phyloP scores from a whole-genome alignment of 331 rosid species.

The Phaseolus coccineus region DNA sequence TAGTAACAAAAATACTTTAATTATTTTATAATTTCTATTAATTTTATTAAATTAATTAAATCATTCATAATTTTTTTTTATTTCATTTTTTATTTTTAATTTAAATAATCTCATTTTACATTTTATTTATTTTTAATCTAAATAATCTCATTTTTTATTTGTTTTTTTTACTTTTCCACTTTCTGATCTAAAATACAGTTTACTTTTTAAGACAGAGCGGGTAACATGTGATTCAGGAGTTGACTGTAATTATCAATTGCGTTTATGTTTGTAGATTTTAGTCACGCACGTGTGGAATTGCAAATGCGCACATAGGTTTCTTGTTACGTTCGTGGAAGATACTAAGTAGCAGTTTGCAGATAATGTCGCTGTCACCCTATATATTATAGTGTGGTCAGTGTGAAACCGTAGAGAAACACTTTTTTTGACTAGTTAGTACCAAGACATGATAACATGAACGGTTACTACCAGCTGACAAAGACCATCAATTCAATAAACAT shows the following conservation, averaged over 20 bases:
- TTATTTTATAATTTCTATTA: too few relatives aligned
- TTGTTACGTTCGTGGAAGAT: slow-evolving; percentile 3
- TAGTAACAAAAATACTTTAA: too few relatives aligned
- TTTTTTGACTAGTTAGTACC: neutral
- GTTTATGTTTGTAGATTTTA: neutral
- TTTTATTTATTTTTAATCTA: too few relatives aligned
- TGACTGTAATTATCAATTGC: neutral
- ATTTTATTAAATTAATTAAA: too few relatives aligned
- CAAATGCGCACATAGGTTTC: neutral
- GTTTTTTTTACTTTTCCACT: too few relatives aligned
- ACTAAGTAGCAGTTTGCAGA: neutral
- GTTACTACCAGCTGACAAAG: neutral
- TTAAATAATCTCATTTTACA: too few relatives aligned
- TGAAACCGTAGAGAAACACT: neutral
- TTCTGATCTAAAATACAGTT: too few relatives aligned
- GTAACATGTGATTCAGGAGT: neutral
- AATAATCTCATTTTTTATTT: too few relatives aligned
- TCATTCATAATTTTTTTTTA: too few relatives aligned
- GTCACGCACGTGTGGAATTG: neutral
- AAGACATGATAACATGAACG: neutral
- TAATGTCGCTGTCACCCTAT: neutral
- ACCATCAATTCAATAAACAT: neutral
- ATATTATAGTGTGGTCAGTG: neutral
- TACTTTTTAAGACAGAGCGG: too few relatives aligned
- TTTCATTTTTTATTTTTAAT: too few relatives aligned